Evolutionary conservation across 2,329 filamentous ascomycete species (phyloP), one percentile per base, ranked within the genome.

Genomic region (Davidsoniella australis): DNA sequence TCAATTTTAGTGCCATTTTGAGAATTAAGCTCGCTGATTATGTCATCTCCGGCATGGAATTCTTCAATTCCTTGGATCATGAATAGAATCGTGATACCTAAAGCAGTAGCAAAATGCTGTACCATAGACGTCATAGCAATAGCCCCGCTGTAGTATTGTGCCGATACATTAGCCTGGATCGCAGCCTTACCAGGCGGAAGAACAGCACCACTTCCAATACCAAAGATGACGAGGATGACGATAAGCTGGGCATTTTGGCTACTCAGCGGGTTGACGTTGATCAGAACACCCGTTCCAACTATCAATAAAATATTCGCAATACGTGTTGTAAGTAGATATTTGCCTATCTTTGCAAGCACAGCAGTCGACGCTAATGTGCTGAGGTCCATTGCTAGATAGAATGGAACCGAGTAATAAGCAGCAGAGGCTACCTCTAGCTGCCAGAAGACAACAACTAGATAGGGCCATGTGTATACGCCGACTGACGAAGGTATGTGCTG

Each of bases 101-200:
- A 24, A n/a, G 36, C 45, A 10, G 45, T 39, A 10, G 45, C 45
- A 23, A 47, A 18, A 29, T 20, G n/a, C 33, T 47, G 45, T 4
- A 47, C n/a, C 45, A 39, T 47, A n/a, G 45, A 36, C 4, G 36
- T 36, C 45, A 47, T 47, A 24, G 45, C 45, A n/a, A 47, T 20
- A 1, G 45, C 38, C 6, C 45, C 36, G 17, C 17, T 36, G 29
- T 38, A 36, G 12, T 47, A 47, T 24, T 47, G 45, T 10, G 45
- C 45, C n/a, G 29, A 38, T 29, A 47, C 45, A 23, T 47, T 47
- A 20, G 45, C 45, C 18, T 47, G 45, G 29, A 47, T 47, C 12
- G 45, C 45, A 16, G 45, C 45, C 18, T 24, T 47, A 8, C 45
- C 45, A 5, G 45, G 45, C 33, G 45, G 45, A 18, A 47, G 24